Evolutionary conservation across 1,139 yeast species (phyloP).

Genomic region (Torulaspora globosa): DNA sequence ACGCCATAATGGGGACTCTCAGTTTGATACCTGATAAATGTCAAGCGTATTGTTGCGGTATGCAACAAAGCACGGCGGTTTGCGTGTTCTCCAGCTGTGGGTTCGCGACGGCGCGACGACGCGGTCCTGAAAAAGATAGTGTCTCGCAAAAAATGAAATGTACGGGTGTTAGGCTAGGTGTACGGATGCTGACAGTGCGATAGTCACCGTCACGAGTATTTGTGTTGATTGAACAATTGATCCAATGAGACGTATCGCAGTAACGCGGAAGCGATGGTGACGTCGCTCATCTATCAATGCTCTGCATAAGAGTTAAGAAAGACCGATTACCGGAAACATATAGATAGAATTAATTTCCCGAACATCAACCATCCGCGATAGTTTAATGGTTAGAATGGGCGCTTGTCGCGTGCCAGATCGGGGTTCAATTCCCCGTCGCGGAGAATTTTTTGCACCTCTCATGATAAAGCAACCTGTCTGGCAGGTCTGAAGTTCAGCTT

Average conservation of each 20-base stretch:
- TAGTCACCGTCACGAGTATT: background rate
- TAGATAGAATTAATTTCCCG: background rate
- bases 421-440: slow-evolving; percentile 42
- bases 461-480: no score
- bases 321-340: background rate
- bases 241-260: no score
- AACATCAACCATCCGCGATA: slow-evolving; percentile 33
- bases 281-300: no score
- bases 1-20: background rate
- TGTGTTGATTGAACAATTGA: no score
- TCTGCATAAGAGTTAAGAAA: no score
- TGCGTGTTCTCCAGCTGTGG: background rate
- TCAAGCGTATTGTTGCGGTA: slow-evolving; percentile 1
- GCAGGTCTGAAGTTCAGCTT: no score
- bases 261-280: no score
- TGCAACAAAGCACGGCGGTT: background rate
- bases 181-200: background rate
- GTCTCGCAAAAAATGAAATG: no score
- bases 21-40: slow-evolving; percentile 5
- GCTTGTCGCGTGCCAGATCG: slow-evolving; percentile 41
- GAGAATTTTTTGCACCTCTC: slow-evolving; percentile 19
- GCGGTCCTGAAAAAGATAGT: background rate
- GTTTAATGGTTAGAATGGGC: slow-evolving; percentile 40
- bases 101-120: background rate
- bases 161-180: background rate